Base-by-base conservation (phyloP, 352 stramenopile genomes). In the Phytophthora fragariaefolia region DNA sequence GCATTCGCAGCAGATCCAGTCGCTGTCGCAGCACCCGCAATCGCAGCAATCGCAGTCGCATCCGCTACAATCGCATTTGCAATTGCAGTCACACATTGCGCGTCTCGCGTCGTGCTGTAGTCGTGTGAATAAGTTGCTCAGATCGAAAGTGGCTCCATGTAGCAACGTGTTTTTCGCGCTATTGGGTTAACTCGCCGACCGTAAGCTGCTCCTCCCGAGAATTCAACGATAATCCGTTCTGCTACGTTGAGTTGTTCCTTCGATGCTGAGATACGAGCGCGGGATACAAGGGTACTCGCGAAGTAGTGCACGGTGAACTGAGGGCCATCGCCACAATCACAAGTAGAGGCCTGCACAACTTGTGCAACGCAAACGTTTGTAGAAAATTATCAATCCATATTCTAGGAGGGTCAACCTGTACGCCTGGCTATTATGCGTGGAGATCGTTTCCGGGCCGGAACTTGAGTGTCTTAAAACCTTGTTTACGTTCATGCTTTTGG, bases 41-140 rank as follows among this genome's bases (percentile, higher is more conserved):
- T 65, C 47, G 26, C 58, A 51, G 18, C 34, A 57, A 28, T 50
- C 34, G 50, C 50, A 58, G 18, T 57, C 50, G 23, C 45, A 51
- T 20, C 45, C 45, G 15, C 22, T 30, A 23, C 30, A 58, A 22
- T 58, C 49, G 18, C n/a, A 26, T 9, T 55, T 40, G 9, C 28
- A 51, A 7, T 28, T 30, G 23, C 45, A 45, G 17, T 58, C 50
- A 24, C 50, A 60, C 58, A 66, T 66, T 32, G 9, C 7, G 22
- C 10, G 49, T 12, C 5, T 49, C 23, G 28, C 20, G 18, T 46
- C 49, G 12, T 12, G 30, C 30, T 36, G 6, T 36, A 12, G 30
- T 36, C 30, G 30, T 36, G 30, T 12, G 30, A 12, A 6, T 12
- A 36, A 12, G 6, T 43, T 0, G 18, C 40, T 26, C 17, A 24